Evolutionary conservation across 148 eudicot species (phyloP).

Genomic region (Drosera capensis): DNA sequence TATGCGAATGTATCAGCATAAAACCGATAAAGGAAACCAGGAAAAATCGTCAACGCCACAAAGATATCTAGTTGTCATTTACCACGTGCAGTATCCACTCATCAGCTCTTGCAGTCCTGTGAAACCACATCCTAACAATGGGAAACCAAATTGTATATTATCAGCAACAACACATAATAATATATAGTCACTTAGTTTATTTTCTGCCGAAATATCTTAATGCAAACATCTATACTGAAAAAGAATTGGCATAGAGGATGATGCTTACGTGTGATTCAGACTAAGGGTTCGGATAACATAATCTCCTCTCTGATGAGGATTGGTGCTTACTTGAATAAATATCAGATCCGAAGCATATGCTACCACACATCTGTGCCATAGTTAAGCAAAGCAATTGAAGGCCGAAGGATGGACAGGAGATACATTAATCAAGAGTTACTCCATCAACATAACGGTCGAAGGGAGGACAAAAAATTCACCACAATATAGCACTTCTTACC

Average conservation of each 20-base stretch:
- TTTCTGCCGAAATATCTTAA: not conserved
- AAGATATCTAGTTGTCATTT: constrained; percentile 10
- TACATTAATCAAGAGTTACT: not conserved
- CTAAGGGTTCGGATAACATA: constrained; percentile 41
- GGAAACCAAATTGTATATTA: constrained; percentile 9
- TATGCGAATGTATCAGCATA: not conserved
- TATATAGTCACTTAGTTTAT: too few species aligned
- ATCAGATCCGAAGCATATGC: constrained; percentile 79
- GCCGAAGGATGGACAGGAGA: too few species aligned
- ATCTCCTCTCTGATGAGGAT: constrained; percentile 60
- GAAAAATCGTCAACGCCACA: not conserved
- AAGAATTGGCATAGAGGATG: constrained; percentile 4
- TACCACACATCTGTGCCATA: constrained; percentile 60
- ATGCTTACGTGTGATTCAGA: constrained; percentile 72
- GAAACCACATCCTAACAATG: constrained; percentile 81
- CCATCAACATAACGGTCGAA: not conserved
- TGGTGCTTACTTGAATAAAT: constrained; percentile 45
- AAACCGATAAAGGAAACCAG: not conserved
- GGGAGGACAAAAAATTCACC: too few species aligned
- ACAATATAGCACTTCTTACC: constrained; percentile 33
- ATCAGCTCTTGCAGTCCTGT: constrained; percentile 74
- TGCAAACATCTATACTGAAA: not conserved
- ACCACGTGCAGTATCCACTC: constrained; percentile 84
- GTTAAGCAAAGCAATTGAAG: not conserved
- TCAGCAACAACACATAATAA: too few species aligned